Evolutionary conservation across 2,329 filamentous ascomycete species (phyloP).

Genomic region (Stemphylium beticola): DNA sequence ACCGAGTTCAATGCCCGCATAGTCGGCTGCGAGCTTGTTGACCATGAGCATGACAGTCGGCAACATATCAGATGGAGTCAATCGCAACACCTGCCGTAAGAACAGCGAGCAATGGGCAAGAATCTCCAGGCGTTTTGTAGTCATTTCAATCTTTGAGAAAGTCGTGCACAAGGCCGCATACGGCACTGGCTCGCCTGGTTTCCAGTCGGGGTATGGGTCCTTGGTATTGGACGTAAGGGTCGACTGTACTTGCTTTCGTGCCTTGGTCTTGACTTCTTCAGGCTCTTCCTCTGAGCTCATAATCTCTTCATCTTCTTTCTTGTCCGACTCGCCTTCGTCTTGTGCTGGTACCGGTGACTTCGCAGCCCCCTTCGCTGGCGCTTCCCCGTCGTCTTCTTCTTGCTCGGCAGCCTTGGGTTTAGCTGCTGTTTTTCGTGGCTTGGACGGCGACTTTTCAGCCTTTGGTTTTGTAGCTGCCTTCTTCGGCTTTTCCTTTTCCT

Average conservation of each 20-base stretch:
- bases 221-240: slow-evolving; percentile 72
- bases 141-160: slow-evolving; percentile 94
- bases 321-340: slow-evolving; percentile 30
- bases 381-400: slow-evolving; percentile 32
- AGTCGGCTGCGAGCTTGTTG: slow-evolving; percentile 96
- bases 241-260: slow-evolving; percentile 79
- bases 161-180: slow-evolving; percentile 95
- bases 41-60: slow-evolving; percentile 94
- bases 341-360: slow-evolving; percentile 31
- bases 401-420: slow-evolving; percentile 22
- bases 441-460: slow-evolving; percentile 24
- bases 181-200: slow-evolving; percentile 83
- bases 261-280: slow-evolving; percentile 74
- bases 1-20: slow-evolving; percentile 94
- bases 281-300: slow-evolving; percentile 68
- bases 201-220: slow-evolving; percentile 95
- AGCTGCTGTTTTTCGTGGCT: slow-evolving; percentile 23
- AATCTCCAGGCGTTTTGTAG: slow-evolving; percentile 87
- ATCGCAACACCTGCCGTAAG: slow-evolving; percentile 87
- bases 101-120: slow-evolving; percentile 88
- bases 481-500: slow-evolving; percentile 26
- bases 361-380: slow-evolving; percentile 21
- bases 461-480: slow-evolving; percentile 27
- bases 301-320: slow-evolving; percentile 49
- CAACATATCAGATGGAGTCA: slow-evolving; percentile 86